Conservation (phyloP, 2,329 filamentous ascomycete genomes). For the Botryotinia narcissicola region DNA sequence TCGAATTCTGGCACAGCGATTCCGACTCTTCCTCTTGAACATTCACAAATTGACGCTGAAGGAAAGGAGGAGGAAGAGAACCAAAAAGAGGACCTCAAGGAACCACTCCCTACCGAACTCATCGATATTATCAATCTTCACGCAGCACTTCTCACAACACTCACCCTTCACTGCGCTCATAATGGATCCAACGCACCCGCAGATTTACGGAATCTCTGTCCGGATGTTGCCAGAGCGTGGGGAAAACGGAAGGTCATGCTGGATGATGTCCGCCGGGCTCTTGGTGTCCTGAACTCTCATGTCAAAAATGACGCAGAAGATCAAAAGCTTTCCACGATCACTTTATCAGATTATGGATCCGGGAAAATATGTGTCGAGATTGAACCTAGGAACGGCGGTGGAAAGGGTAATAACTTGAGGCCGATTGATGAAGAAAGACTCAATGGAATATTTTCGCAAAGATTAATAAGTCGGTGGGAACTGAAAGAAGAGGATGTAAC, state of each 20-base stretch:
- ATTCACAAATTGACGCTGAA: slow-evolving; percentile 5
- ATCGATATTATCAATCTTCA: slow-evolving; percentile 63
- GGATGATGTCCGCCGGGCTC: slow-evolving; percentile 63
- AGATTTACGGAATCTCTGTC: slow-evolving; percentile 60
- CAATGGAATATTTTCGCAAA: slow-evolving; percentile 53
- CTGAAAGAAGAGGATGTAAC: slow-evolving; percentile 24
- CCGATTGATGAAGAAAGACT: slow-evolving; percentile 52
- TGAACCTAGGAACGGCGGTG: slow-evolving; percentile 16
- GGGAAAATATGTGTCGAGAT: slow-evolving; percentile 60
- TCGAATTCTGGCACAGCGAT: slow-evolving; percentile 23
- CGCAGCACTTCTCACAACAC: slow-evolving; percentile 63
- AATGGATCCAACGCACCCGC: slow-evolving; percentile 61
- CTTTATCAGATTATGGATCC: slow-evolving; percentile 51
- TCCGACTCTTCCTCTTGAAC: slow-evolving; percentile 21
- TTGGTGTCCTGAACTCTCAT: slow-evolving; percentile 56
- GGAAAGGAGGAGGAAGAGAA: background rate
- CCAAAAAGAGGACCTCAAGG: slow-evolving; percentile 6
- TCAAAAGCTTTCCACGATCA: slow-evolving; percentile 39
- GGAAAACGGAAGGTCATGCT: slow-evolving; percentile 65
- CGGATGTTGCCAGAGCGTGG: slow-evolving; percentile 66
- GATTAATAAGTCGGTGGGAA: slow-evolving; percentile 49
- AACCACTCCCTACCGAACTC: slow-evolving; percentile 49
- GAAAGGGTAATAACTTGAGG: slow-evolving; percentile 35
- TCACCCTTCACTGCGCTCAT: slow-evolving; percentile 68
- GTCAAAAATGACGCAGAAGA: slow-evolving; percentile 40